phyloP scores from a whole-genome alignment of 768 basidiomycete species.

The Leucogyrophana mollusca region DNA sequence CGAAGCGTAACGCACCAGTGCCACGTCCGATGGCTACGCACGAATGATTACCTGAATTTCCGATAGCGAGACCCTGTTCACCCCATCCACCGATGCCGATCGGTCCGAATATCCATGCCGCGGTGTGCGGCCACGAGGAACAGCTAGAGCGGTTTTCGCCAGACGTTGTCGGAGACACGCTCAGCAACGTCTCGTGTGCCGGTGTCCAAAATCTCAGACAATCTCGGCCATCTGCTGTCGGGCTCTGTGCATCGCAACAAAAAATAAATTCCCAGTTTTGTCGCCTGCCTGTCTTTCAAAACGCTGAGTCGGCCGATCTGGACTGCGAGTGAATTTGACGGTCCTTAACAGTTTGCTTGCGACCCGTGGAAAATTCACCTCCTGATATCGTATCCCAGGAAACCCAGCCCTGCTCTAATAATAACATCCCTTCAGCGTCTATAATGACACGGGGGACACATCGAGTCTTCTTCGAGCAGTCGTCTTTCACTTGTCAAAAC shows the following conservation, averaged over 20 bases:
- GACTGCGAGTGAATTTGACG: not conserved
- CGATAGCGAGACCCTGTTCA: not conserved
- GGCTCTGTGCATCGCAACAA: not conserved
- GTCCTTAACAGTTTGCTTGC: too few species aligned
- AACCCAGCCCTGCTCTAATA: not conserved
- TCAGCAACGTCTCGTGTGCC: not conserved
- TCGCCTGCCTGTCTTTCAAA: not conserved
- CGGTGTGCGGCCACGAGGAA: not conserved
- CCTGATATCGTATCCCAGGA: not conserved
- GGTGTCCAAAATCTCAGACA: not conserved
- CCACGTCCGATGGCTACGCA: too few species aligned
- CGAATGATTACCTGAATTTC: too few species aligned
- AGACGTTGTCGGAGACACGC: slow-evolving; percentile 5
- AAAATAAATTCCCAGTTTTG: not conserved
- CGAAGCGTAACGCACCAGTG: too few species aligned
- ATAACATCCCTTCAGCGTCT: not conserved
- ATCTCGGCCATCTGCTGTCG: not conserved
- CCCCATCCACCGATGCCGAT: slow-evolving; percentile 13
- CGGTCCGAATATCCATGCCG: slow-evolving; percentile 14
- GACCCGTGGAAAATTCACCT: slow-evolving; percentile 2
- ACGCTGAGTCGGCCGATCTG: not conserved
- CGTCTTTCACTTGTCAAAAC: not conserved
- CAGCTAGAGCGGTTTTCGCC: slow-evolving; percentile 24
- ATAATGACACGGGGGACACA: not conserved
- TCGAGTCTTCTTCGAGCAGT: not conserved